Conservation (phyloP, 768 basidiomycete genomes). For the Dictyophora rubrovolvata region DNA sequence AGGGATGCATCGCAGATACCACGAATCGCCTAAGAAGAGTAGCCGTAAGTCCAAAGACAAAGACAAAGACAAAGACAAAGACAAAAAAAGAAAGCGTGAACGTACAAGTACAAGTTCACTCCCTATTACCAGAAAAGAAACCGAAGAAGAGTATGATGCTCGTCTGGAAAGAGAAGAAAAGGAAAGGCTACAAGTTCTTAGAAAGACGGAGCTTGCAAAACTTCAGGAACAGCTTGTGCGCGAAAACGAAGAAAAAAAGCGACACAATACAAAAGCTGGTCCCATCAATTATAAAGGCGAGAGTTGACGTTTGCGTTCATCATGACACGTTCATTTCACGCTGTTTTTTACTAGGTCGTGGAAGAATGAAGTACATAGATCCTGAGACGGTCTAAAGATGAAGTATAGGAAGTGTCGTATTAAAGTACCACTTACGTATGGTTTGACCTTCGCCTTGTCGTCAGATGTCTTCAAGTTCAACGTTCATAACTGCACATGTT, state of each 20-base stretch:
- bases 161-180: constrained; percentile 58
- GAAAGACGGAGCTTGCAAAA: constrained; percentile 38
- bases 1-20: constrained; percentile 15
- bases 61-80: not conserved
- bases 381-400: constrained; percentile 12
- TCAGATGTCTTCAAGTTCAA: too few species aligned
- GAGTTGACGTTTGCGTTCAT: too few species aligned
- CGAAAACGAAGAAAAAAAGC: constrained; percentile 36
- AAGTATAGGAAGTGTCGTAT: too few species aligned
- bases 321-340: constrained; percentile 13
- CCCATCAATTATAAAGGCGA: constrained; percentile 52
- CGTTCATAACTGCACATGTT: too few species aligned
- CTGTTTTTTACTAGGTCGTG: constrained; percentile 13
- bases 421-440: too few species aligned
- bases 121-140: constrained; percentile 31
- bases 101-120: constrained; percentile 4
- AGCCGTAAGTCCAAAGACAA: not conserved
- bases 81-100: constrained; percentile 6
- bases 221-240: constrained; percentile 8
- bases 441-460: too few species aligned
- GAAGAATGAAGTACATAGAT: constrained; percentile 18
- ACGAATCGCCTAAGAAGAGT: not conserved
- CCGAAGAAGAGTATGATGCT: constrained; percentile 65
- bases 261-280: too few species aligned
- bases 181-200: constrained; percentile 40